Base-by-base conservation (phyloP, 805 yeast species). In the Lipomyces japonicus region DNA sequence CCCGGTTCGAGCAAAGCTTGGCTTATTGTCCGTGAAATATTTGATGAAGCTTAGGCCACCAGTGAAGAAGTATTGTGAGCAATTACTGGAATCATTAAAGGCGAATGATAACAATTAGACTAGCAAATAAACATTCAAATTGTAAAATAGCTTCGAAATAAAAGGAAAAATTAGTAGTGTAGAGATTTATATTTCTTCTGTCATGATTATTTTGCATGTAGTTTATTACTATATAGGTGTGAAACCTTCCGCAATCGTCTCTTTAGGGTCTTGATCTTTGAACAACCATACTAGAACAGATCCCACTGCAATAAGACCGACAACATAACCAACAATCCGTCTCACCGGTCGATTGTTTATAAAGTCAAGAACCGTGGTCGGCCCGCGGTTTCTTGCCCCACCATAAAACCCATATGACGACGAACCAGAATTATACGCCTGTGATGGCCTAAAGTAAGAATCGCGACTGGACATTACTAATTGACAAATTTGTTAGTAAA, bases 1-100 rank as follows among this genome's bases (percentile, higher is more conserved):
- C 65, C 97, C 97, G 0, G 84, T 79, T 21, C 78, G 97, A 67
- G 74, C 80, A 21, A 76, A 81, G 44, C 70, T 91, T 22, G 98
- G 97, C 0, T 80, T 86, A 60, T 82, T 87, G 60, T 80, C 95
- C 1, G 69, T 95, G 48, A 43, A 45, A 12, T 50, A 50, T 24
- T 24, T 52, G 24, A 35, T 42, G n/a, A 52, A 52, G 35, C 34
- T 52, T 23, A 37, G 56, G 16, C 56, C 56, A 3, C 56, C 56
- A 3, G 56, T 52, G 14, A 25, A 42, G 16, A 41, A 42, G 3
- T 38, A 32, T 23, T 52, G 56, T 21, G 12, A 19, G 19, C 40
- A 46, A 3, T 32, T 46, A 28, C 30, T 46, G 40, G 30, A 40
- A 21, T 24, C 43, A 5, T 14, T 46, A 12, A 39, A 30, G 37